Base-by-base conservation (phyloP, 129 eudicot species). In the Logfia minima region DNA sequence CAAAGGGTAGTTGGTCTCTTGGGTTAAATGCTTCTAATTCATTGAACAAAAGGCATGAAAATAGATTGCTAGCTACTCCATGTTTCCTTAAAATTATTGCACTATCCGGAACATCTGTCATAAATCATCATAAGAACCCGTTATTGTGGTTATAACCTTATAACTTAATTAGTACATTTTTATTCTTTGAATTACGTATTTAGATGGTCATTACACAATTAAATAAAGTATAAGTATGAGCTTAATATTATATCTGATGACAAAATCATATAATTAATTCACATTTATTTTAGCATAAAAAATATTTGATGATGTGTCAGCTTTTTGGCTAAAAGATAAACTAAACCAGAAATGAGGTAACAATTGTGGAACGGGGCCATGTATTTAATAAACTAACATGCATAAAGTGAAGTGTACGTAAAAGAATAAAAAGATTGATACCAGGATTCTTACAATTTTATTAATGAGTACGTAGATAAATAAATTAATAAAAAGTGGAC, bases 11-110 rank as follows among this genome's bases (percentile, higher is more conserved):
- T 83, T 94, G 98, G 79, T 94, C 96, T 72, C 98, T 94, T 63
- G 95, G 97, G 77, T 94, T 94, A 68, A 91, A 94, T 60, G 90
- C 93, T 75, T 94, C 98, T 67, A 94, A 52, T 77, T 94, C 98
- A 79, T 94, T 94, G 80, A 89, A 94, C 66, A 94, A 31, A 4
- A 94, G 93, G 82, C 98, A 94, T 6, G 98, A 94, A 78, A 91
- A 94, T 2, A 87, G 71, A 66, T 89, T 88, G 79, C 72, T 87
- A 18, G 85, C 82, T 2, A 81, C 85, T 24, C 92, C 93, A 80
- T 94, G 97, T 86, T 82, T 94, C 81, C 98, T 84, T 65, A 94
- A 35, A 19, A 94, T 94, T 58, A 94, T 66, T 4, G 98, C 96
- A 81, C 93, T 94, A 41, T 94, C 98, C 1, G 98, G 96, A 53